Percentiles rank a stretch among this genome's conserved stretches.
Conservation (phyloP, 192 early-diverging fungal genomes). For the Coemansia sp. region DNA sequence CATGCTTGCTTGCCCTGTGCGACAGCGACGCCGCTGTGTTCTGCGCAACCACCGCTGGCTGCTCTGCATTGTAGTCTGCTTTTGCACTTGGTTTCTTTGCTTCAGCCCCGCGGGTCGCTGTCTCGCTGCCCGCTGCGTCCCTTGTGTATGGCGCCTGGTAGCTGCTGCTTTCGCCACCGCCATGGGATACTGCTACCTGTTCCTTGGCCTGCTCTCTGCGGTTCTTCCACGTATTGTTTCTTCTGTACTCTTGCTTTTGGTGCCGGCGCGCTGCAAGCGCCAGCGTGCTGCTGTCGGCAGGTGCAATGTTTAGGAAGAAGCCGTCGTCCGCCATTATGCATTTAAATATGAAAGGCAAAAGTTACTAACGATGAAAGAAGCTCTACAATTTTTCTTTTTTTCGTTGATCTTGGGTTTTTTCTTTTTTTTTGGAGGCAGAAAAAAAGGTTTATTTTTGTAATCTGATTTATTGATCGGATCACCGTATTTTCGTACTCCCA, state of each 20-base stretch:
- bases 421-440: too few species aligned
- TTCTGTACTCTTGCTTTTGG: slow-evolving; percentile 10
- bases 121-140: background rate
- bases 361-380: background rate
- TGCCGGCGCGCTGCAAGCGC: slow-evolving; percentile 7
- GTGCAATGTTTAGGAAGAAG: slow-evolving; percentile 65
- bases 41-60: slow-evolving; percentile 4
- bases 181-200: background rate
- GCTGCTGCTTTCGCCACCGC: background rate
- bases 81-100: slow-evolving; percentile 13
- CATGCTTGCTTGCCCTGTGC: slow-evolving; percentile 57
- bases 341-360: background rate
- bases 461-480: too few species aligned
- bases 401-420: too few species aligned
- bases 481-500: too few species aligned
- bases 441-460: too few species aligned
- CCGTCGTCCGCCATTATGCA: slow-evolving; percentile 59
- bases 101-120: background rate
- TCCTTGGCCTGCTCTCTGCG: slow-evolving; percentile 20
- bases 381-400: background rate
- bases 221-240: slow-evolving; percentile 54
- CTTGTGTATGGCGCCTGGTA: background rate
- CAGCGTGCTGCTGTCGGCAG: slow-evolving; percentile 4
- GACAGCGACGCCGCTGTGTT: slow-evolving; percentile 39
- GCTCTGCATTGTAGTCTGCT: slow-evolving; percentile 14